Base-by-base conservation (phyloP, 2,329 filamentous ascomycete species). In the Ascochyta clinopodiicola region DNA sequence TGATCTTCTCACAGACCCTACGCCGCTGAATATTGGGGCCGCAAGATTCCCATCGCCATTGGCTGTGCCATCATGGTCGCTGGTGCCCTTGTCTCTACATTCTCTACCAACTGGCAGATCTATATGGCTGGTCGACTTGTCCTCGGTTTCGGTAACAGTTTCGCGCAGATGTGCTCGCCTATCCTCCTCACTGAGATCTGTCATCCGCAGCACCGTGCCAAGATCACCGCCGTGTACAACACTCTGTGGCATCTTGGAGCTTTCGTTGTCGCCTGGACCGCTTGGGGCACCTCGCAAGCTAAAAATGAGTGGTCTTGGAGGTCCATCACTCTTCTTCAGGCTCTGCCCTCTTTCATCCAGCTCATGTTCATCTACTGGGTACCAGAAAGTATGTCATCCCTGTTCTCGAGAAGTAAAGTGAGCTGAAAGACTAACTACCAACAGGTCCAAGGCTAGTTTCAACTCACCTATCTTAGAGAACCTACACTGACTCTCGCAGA, bases 121-220 rank as follows among this genome's bases (percentile, higher is more conserved):
- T 87, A 84, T 63, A 79, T 86, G 62, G 83, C 77, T 21, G 85
- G 84, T 39, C 80, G 86, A 47, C 84, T 87, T 59, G 74, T 88
- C 35, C 80, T 88, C 12, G 88, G 88, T 57, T 89, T 90, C 64
- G 87, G 87, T 35, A 87, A 87, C 76, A 84, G 83, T 47, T 76
- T 88, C 49, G 79, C 85, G 0, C 86, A 88, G 62, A 84, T 88
- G 79, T 82, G 82, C 12, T 87, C 85, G 15, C 86, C 86, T 2
- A 79, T 89, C 51, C 79, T 89, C 5, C 79, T 89, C 7, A 85
- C 84, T 5, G 87, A 89, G 74, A 82, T 89, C 59, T 85, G 82
- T 74, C 87, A 89, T 67, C 86, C 87, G 15, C 86, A 88, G 67
- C 86, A 89, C 69, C 84, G 87, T 64, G 86, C 81, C 17, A 82